phyloP scores from a whole-genome alignment of 257 asterid species.

The Ballota nigra region DNA sequence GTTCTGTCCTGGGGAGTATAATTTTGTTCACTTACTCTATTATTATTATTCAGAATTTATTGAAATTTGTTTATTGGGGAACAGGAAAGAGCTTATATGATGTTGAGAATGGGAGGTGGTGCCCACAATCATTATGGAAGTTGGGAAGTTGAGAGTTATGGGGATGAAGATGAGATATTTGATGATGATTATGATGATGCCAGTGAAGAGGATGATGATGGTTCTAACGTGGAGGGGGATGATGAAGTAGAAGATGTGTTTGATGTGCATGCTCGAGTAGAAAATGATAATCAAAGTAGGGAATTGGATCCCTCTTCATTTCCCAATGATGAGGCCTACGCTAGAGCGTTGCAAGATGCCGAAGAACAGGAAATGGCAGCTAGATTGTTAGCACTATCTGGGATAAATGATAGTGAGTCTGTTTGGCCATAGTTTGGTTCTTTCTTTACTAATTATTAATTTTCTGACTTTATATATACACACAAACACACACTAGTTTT shows the following conservation, averaged over 20 bases:
- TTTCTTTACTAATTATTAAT: background rate
- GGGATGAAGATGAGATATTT: constrained; percentile 44
- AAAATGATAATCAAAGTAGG: constrained; percentile 42
- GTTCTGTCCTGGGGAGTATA: background rate
- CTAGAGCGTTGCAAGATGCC: constrained; percentile 95
- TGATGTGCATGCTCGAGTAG: constrained; percentile 60
- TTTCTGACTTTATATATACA: background rate
- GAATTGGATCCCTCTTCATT: constrained; percentile 81
- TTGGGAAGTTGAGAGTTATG: constrained; percentile 72
- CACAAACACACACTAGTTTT: too few relatives aligned
- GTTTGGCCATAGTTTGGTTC: background rate
- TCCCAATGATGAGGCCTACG: constrained; percentile 93
- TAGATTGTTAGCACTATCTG: constrained; percentile 77
- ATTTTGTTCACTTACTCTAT: background rate
- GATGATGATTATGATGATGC: constrained; percentile 60
- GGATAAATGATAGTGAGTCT: constrained; percentile 60
- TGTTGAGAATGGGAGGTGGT: constrained; percentile 70
- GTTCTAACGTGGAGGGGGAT: constrained; percentile 55
- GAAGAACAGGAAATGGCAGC: constrained; percentile 95
- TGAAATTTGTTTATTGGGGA: constrained; percentile 6
- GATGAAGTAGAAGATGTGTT: constrained; percentile 68
- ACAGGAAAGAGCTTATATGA: constrained; percentile 94
- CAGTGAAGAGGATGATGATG: constrained; percentile 69
- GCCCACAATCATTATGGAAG: constrained; percentile 64
- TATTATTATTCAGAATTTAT: background rate